Percentiles rank a stretch among this genome's conserved stretches.
phyloP scores from a whole-genome alignment of 2,329 filamentous ascomycete species.

The Cryphonectria radicalis region DNA sequence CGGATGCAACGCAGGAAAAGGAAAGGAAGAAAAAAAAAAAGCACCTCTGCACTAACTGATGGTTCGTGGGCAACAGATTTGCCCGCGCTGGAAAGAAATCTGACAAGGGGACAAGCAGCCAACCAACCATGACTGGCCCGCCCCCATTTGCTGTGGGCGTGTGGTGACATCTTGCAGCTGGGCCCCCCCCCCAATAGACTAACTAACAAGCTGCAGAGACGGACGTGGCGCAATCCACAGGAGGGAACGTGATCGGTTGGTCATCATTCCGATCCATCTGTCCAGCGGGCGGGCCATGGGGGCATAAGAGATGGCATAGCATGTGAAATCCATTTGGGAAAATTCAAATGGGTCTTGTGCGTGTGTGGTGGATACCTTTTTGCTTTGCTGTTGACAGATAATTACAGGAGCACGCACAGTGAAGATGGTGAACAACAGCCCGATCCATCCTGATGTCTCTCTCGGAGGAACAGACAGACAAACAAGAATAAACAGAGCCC shows the following conservation, averaged over 20 bases:
- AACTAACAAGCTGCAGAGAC: constrained; percentile 12
- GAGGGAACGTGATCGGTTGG: constrained; percentile 2
- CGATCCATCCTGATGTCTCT: too few relatives aligned
- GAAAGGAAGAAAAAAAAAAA: background rate
- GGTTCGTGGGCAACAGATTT: constrained; percentile 11
- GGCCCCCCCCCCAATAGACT: background rate
- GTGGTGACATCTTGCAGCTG: constrained; percentile 14
- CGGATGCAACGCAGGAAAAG: background rate
- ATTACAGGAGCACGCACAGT: too few relatives aligned
- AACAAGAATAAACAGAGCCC: background rate
- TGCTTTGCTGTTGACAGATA: background rate
- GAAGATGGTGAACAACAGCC: too few relatives aligned
- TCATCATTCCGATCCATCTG: background rate
- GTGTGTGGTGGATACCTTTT: background rate
- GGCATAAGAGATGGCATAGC: background rate
- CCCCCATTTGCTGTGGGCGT: background rate
- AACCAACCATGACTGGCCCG: constrained; percentile 13
- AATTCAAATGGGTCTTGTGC: too few relatives aligned
- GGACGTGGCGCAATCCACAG: constrained; percentile 3
- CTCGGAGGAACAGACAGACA: background rate
- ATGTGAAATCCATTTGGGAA: background rate
- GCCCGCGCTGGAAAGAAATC: background rate
- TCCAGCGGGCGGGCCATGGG: background rate
- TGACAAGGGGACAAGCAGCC: constrained; percentile 9
- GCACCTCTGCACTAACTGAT: background rate